Base-by-base conservation (phyloP, 225 moss, liverwort and hornwort genomes). In the Physcomitrellopsis africana region DNA sequence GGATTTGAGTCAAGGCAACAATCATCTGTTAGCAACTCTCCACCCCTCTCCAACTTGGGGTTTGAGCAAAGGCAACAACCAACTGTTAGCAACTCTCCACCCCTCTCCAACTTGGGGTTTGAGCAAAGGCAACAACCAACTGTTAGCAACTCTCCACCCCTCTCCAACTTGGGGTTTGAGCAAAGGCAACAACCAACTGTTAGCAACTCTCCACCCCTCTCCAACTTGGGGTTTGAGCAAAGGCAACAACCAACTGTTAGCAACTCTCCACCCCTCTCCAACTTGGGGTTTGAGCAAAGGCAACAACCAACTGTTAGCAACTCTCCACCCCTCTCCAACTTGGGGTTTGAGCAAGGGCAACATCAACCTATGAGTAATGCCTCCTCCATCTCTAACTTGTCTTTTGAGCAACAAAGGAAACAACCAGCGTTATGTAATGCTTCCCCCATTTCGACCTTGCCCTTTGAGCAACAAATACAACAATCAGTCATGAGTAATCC, bases 391-490 rank as follows among this genome's bases (percentile, higher is more conserved):
- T 60, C 74, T 3, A 73, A 70, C 10, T 67, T 74, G 70, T 70
- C 65, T 48, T 84, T 60, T 81, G 81, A 84, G 55, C 70, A 77
- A 12, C 70, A 77, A 12, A 81, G 67, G 32, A 75, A 79, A 1
- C 81, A 60, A 24, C 76, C 19, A 41, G 11, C 67, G 10, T 44
- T 66, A 5, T 67, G 56, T 51, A 78, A 17, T 20, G 18, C 81
- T 20, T 10, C 81, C 14, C 20, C 77, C 43, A 37, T 73, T n/a
- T 52, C 76, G 9, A 76, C 44, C 51, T 48, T 79, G 64, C 24
- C 20, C 19, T 48, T 44, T 44, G 60, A 26, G 4, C 60, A 60
- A 9, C 60, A 11, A 49, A 72, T 71, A 51, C 85, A 68, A 59
- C 77, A 86, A 71, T 66, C 76, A 20, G 7, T 81, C 9, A 10